These are phyloP conservation scores for Rutstroemia sp. DNA, from an alignment of 2,329 filamentous ascomycete genomes.

Conservation along the genomic window DNA sequence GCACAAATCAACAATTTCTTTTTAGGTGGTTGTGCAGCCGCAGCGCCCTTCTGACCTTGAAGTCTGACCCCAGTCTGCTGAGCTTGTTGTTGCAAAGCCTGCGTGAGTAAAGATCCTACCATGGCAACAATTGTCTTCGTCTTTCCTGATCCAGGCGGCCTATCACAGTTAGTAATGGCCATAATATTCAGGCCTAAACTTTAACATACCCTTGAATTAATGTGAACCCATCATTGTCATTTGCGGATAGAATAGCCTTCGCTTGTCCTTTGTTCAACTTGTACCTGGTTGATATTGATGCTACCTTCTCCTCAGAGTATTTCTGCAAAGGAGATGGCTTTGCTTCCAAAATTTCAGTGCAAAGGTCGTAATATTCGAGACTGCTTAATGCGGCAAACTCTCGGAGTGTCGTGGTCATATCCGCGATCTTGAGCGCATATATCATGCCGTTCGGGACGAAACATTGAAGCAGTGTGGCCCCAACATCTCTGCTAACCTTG, in stretches of 20 bases:
- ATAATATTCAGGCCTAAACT: constrained; percentile 8
- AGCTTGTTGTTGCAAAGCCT: constrained; percentile 31
- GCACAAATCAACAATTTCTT: constrained; percentile 95
- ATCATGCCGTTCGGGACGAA: constrained; percentile 65
- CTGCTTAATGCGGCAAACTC: constrained; percentile 90
- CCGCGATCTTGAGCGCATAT: constrained; percentile 76
- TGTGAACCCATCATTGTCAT: constrained; percentile 95
- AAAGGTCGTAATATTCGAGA: constrained; percentile 91
- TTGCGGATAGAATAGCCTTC: constrained; percentile 81
- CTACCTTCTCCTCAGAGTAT: constrained; percentile 68
- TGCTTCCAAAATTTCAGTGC: constrained; percentile 82
- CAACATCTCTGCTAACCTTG: constrained; percentile 57
- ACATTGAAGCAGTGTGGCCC: constrained; percentile 46
- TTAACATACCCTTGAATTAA: constrained; percentile 72
- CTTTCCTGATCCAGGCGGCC: constrained; percentile 92
- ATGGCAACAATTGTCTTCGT: constrained; percentile 98
- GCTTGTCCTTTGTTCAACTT: constrained; percentile 83
- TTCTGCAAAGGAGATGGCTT: constrained; percentile 82
- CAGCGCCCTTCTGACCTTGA: constrained; percentile 28
- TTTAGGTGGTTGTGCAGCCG: constrained; percentile 31
- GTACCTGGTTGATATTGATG: constrained; percentile 67
- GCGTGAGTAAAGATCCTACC: constrained; percentile 76
- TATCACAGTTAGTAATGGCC: constrained; percentile 29
- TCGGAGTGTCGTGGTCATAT: constrained; percentile 88
- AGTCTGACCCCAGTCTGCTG: constrained; percentile 24